These are phyloP conservation scores for Microsporum ferrugineum DNA, from an alignment of 2,329 filamentous ascomycete genomes.

Conservation along the genomic window DNA sequence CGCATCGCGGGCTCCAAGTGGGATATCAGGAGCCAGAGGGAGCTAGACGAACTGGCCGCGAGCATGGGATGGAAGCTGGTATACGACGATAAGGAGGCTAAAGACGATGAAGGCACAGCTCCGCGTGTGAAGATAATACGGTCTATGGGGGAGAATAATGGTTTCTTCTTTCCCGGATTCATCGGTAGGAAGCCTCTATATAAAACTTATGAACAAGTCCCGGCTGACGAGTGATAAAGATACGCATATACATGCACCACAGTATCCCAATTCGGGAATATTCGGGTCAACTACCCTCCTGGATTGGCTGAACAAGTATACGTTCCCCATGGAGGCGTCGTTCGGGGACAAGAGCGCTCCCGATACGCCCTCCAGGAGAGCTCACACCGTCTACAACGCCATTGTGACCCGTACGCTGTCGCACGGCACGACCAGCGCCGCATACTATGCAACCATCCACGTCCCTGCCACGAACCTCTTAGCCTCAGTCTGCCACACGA, in stretches of 20 bases:
- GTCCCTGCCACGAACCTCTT: constrained; percentile 83
- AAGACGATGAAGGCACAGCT: not conserved
- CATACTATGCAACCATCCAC: constrained; percentile 90
- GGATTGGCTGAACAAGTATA: constrained; percentile 89
- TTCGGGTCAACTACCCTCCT: constrained; percentile 89
- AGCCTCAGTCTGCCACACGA: constrained; percentile 63
- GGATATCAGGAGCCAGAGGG: constrained; percentile 19
- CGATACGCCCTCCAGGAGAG: constrained; percentile 20
- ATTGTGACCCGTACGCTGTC: constrained; percentile 70
- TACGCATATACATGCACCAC: constrained; percentile 87
- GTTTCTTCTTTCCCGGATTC: constrained; percentile 39
- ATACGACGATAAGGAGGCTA: constrained; percentile 13
- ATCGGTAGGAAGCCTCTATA: constrained; percentile 25
- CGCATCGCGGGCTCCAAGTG: constrained; percentile 28
- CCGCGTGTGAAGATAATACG: constrained; percentile 24
- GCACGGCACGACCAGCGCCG: constrained; percentile 83
- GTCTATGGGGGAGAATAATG: constrained; percentile 31
- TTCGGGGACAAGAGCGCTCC: constrained; percentile 37
- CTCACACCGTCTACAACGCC: constrained; percentile 55
- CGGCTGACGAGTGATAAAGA: constrained; percentile 42
- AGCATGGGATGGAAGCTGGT: constrained; percentile 24
- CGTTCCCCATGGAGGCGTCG: constrained; percentile 80
- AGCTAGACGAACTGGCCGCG: constrained; percentile 20
- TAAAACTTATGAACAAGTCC: not conserved
- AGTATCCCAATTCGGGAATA: constrained; percentile 88